Evolutionary conservation across 129 eudicot species (phyloP).

Genomic region (Apium graveolens): DNA sequence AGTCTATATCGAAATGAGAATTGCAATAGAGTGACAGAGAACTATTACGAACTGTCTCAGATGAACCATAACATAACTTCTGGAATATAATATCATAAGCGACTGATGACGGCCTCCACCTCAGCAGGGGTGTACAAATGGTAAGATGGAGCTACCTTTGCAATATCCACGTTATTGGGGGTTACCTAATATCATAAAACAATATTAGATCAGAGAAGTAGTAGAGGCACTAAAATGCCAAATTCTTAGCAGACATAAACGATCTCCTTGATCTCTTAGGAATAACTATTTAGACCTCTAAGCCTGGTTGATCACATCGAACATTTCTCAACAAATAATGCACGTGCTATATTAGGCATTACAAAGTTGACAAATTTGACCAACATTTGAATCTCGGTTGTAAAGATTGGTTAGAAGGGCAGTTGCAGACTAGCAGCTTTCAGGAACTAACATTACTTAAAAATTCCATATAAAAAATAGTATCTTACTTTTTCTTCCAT

Average conservation of each 20-base stretch:
- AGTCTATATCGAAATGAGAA: background rate
- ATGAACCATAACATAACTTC: conserved; percentile 10
- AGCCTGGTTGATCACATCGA: background rate
- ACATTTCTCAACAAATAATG: background rate
- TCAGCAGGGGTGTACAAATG: conserved; percentile 84
- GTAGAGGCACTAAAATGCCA: background rate
- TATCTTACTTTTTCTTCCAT: conserved; percentile 94
- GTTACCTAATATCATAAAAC: conserved; percentile 53
- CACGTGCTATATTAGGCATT: background rate
- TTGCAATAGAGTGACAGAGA: conserved; percentile 1
- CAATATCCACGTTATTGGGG: conserved; percentile 90
- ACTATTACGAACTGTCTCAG: conserved; percentile 15
- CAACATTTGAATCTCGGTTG: background rate
- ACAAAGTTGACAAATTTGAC: background rate
- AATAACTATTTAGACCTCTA: background rate
- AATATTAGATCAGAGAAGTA: background rate
- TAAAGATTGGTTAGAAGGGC: background rate
- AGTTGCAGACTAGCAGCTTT: background rate
- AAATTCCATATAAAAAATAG: background rate
- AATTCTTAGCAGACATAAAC: background rate
- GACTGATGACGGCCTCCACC: conserved; percentile 76
- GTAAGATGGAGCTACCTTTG: conserved; percentile 90
- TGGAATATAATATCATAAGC: conserved; percentile 33
- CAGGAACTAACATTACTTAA: background rate
- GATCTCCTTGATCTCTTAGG: background rate